These are phyloP conservation scores for Cryphonectria carpinicola DNA, from an alignment of 2,329 filamentous ascomycete genomes.

Conservation along the genomic window DNA sequence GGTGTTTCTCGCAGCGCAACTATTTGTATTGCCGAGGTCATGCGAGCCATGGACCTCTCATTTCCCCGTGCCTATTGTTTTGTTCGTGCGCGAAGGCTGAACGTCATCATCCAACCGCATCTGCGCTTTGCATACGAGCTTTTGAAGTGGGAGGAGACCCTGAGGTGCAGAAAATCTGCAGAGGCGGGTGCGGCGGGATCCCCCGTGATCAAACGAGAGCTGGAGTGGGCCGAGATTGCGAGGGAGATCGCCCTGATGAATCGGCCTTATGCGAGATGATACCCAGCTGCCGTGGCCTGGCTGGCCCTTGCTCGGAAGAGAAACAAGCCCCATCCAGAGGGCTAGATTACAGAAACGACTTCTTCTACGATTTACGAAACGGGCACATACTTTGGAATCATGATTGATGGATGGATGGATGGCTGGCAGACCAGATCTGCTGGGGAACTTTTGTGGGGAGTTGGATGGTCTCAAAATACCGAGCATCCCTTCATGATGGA, in stretches of 20 bases:
- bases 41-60: conserved; percentile 78
- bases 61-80: conserved; percentile 96
- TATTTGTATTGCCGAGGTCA: conserved; percentile 98
- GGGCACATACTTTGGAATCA: neutral
- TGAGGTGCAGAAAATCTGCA: conserved; percentile 58
- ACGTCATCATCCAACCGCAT: conserved; percentile 98
- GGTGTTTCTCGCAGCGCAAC: conserved; percentile 95
- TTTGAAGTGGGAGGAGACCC: conserved; percentile 89
- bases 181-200: conserved; percentile 40
- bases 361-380: conserved; percentile 26
- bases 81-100: conserved; percentile 86
- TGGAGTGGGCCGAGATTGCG: conserved; percentile 89
- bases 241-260: conserved; percentile 96
- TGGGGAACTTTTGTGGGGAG: neutral
- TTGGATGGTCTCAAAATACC: conserved; percentile 3
- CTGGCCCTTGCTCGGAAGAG: too few species aligned
- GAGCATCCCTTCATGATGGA: conserved; percentile 4
- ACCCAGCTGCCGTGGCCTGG: neutral
- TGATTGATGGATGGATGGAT: neutral
- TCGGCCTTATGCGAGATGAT: conserved; percentile 78
- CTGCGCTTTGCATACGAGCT: conserved; percentile 93
- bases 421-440: neutral
- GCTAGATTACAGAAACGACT: conserved; percentile 13
- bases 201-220: conserved; percentile 65
- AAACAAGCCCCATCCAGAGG: neutral